phyloP scores from a whole-genome alignment of 345 rosid species.

The Syzygium aromaticum region DNA sequence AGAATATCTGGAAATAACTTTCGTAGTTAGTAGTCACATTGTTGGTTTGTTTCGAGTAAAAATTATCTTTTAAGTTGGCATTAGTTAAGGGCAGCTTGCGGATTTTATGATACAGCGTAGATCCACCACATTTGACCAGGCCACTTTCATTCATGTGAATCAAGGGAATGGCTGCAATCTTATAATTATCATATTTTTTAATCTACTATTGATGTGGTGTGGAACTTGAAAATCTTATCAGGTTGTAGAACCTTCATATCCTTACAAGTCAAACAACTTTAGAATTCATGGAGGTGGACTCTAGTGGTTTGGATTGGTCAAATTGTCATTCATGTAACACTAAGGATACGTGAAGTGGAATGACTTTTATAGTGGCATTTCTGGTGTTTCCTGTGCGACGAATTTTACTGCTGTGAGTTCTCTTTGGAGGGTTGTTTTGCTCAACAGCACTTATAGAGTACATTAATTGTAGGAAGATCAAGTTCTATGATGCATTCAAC shows the following conservation, averaged over 20 bases:
- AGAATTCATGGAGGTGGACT: neutral
- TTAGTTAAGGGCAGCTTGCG: neutral
- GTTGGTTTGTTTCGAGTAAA: neutral
- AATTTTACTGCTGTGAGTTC: neutral
- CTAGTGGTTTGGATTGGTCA: neutral
- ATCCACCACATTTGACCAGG: neutral
- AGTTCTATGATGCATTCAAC: neutral
- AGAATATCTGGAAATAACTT: neutral
- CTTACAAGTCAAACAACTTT: neutral
- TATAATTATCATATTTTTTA: neutral
- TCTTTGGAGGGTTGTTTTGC: neutral
- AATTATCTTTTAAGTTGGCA: neutral
- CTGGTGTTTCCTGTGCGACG: neutral
- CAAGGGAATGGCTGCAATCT: neutral
- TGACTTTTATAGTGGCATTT: neutral
- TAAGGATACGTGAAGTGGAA: neutral
- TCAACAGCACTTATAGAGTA: neutral
- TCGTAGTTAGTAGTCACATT: neutral
- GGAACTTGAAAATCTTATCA: neutral
- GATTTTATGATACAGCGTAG: neutral
- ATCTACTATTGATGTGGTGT: neutral
- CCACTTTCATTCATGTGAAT: neutral
- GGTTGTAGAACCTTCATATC: neutral
- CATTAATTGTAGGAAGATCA: neutral
- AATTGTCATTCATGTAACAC: neutral